phyloP scores from a whole-genome alignment of 345 rosid species.

The Populus tremula region DNA sequence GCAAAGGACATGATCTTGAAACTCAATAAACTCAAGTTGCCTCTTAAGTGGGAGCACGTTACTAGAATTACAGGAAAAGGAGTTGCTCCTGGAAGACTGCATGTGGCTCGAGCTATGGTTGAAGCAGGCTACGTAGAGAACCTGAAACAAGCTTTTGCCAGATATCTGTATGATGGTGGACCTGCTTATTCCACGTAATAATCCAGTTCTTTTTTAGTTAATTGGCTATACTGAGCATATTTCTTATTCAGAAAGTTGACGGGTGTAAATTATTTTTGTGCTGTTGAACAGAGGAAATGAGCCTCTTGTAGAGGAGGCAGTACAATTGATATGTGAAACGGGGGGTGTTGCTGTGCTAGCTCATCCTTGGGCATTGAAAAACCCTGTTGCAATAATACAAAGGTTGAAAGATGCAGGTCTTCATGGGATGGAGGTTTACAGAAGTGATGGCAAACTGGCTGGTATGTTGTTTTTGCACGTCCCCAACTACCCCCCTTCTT shows the following conservation, averaged over 20 bases:
- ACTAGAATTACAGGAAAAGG: slow-evolving; percentile 80
- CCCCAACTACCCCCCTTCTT: not conserved
- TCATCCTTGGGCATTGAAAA: slow-evolving; percentile 95
- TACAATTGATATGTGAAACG: slow-evolving; percentile 60
- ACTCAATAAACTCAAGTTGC: slow-evolving; percentile 75
- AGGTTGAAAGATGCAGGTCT: slow-evolving; percentile 80
- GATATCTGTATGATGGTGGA: slow-evolving; percentile 83
- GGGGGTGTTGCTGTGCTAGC: slow-evolving; percentile 97
- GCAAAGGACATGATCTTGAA: slow-evolving; percentile 76
- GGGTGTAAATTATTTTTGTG: slow-evolving; percentile 1
- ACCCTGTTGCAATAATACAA: slow-evolving; percentile 59
- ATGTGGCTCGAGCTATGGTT: slow-evolving; percentile 91
- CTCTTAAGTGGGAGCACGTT: slow-evolving; percentile 86
- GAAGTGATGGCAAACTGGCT: slow-evolving; percentile 76
- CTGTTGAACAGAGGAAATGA: slow-evolving; percentile 67
- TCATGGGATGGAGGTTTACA: slow-evolving; percentile 83
- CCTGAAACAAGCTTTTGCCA: slow-evolving; percentile 78
- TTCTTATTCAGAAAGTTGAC: not conserved
- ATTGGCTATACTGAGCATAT: not conserved
- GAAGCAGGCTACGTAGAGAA: slow-evolving; percentile 90
- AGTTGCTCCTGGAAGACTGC: slow-evolving; percentile 93
- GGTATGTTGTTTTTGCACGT: slow-evolving; percentile 38
- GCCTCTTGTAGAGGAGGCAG: slow-evolving; percentile 76
- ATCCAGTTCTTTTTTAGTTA: not conserved
- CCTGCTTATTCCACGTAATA: slow-evolving; percentile 85